phyloP scores from a whole-genome alignment of 495 filamentous ascomycete genomes.

The Penicillium flavigenum region DNA sequence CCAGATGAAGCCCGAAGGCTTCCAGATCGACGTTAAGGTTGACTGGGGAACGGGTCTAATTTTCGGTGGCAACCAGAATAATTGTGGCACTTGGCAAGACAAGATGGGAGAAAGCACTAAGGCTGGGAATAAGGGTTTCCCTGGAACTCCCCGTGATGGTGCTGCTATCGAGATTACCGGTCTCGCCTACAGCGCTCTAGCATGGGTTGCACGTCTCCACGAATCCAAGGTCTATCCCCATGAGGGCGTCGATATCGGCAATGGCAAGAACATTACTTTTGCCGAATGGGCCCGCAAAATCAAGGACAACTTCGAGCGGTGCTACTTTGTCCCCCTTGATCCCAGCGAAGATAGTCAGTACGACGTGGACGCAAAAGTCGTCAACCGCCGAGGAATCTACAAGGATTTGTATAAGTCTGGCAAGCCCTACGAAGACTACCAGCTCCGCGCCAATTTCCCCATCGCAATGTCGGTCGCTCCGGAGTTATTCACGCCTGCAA shows the following conservation, averaged over 20 bases:
- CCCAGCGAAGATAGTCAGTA: conserved; percentile 67
- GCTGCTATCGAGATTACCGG: conserved; percentile 94
- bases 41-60: conserved; percentile 93
- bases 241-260: conserved; percentile 62
- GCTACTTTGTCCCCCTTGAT: conserved; percentile 78
- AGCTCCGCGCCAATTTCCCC: conserved; percentile 89
- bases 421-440: conserved; percentile 97
- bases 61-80: conserved; percentile 88
- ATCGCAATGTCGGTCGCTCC: conserved; percentile 95
- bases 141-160: conserved; percentile 93
- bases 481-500: conserved; percentile 73
- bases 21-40: conserved; percentile 83
- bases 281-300: conserved; percentile 78
- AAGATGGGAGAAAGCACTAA: conserved; percentile 99
- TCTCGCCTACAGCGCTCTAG: conserved; percentile 81
- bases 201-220: conserved; percentile 71
- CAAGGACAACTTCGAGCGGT: conserved; percentile 82
- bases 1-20: conserved; percentile 92
- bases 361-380: conserved; percentile 72
- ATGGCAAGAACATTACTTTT: conserved; percentile 63
- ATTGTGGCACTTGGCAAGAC: conserved; percentile 99
- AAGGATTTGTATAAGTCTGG: conserved; percentile 92
- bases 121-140: conserved; percentile 90
- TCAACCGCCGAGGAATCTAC: conserved; percentile 93
- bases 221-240: conserved; percentile 66